These are phyloP conservation scores for Viridothelium virens DNA, from an alignment of 495 filamentous ascomycete species.

Conservation along the genomic window DNA sequence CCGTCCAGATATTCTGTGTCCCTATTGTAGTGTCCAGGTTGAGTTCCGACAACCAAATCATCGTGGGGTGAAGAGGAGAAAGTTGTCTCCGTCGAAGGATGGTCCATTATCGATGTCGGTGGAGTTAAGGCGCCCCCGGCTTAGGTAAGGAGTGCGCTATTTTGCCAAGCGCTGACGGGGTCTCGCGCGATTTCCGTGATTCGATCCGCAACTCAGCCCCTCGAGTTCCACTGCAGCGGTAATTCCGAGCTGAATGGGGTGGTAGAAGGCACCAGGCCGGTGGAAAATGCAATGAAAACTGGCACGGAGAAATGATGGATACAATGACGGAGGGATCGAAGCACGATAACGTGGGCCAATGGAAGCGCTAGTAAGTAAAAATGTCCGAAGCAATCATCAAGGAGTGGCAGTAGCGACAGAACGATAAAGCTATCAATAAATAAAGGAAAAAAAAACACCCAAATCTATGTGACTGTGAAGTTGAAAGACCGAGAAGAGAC, in stretches of 20 bases:
- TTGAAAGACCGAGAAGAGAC: background rate
- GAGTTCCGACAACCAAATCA: conserved; percentile 1
- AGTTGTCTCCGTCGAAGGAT: background rate
- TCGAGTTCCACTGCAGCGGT: background rate
- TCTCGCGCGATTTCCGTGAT: background rate
- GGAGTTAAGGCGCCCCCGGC: conserved; percentile 6
- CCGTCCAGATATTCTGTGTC: background rate
- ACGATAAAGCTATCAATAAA: background rate
- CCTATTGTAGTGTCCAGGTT: background rate
- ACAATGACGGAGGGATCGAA: background rate
- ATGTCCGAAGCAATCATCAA: background rate
- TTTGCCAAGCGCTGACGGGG: background rate
- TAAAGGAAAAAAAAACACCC: background rate
- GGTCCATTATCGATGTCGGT: conserved; percentile 9
- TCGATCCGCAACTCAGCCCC: background rate
- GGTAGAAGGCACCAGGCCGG: background rate
- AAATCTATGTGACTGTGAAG: background rate
- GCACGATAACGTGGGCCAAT: background rate
- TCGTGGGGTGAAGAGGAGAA: background rate
- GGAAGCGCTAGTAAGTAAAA: background rate
- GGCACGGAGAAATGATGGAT: background rate
- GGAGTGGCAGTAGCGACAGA: background rate
- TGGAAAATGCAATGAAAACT: background rate
- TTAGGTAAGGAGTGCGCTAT: background rate
- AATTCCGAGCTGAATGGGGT: background rate